phyloP scores from a whole-genome alignment of 306 rosid species.

The Purshia tridentata region DNA sequence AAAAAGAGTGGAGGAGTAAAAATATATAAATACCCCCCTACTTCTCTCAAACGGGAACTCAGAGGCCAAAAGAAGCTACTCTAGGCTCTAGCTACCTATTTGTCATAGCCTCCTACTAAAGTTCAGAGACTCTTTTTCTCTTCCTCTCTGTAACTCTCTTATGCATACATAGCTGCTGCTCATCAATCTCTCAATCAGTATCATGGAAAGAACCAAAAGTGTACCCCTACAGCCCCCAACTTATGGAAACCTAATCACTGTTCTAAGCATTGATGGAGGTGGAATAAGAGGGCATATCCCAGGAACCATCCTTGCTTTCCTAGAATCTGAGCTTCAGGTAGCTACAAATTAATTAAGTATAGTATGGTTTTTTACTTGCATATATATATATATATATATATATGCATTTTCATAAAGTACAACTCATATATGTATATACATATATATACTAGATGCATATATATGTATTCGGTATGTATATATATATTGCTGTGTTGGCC shows the following conservation, averaged over 20 bases:
- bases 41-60: not conserved
- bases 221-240: slow-evolving; percentile 54
- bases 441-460: too few relatives aligned
- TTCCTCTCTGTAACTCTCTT: not conserved
- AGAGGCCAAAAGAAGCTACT: too few relatives aligned
- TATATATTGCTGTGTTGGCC: too few relatives aligned
- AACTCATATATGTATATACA: too few relatives aligned
- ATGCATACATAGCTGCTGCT: not conserved
- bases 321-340: slow-evolving; percentile 60
- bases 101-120: not conserved
- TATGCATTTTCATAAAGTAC: too few relatives aligned
- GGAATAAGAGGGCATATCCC: slow-evolving; percentile 85
- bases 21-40: slow-evolving; percentile 8
- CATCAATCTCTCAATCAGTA: not conserved
- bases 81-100: slow-evolving; percentile 10
- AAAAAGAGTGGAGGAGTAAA: too few relatives aligned
- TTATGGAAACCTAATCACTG: slow-evolving; percentile 55
- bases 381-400: too few relatives aligned
- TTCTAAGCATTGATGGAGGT: slow-evolving; percentile 85
- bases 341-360: not conserved
- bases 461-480: too few relatives aligned
- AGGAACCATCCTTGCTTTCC: slow-evolving; percentile 51
- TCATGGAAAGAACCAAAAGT: slow-evolving; percentile 22
- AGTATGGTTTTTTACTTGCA: too few relatives aligned
- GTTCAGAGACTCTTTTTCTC: not conserved